phyloP scores from a whole-genome alignment of 331 rosid genomes.

The Pyracantha coccinea region DNA sequence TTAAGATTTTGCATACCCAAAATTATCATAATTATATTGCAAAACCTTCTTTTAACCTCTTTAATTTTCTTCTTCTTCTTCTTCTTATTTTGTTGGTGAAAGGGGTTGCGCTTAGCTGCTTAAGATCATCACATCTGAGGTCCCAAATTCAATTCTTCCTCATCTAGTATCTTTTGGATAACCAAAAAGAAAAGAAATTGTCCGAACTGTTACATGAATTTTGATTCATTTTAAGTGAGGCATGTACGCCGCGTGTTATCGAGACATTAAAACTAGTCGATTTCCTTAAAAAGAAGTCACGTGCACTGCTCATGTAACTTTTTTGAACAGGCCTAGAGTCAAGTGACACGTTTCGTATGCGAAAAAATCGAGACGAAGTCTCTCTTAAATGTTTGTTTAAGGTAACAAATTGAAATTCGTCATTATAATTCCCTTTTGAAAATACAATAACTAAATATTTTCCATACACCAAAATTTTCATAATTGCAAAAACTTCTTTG shows the following conservation, averaged over 20 bases:
- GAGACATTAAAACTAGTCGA: not conserved
- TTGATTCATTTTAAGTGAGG: not conserved
- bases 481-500: not conserved
- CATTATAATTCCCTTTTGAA: not conserved
- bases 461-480: not conserved
- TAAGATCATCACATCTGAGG: too few relatives aligned
- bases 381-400: too few relatives aligned
- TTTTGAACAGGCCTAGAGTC: fast-evolving
- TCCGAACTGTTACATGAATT: not conserved
- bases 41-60: not conserved
- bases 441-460: too few relatives aligned
- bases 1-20: not conserved
- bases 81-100: too few relatives aligned
- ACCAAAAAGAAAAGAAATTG: not conserved
- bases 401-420: not conserved
- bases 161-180: not conserved
- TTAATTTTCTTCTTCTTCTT: not conserved
- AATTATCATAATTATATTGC: not conserved
- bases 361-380: not conserved
- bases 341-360: not conserved
- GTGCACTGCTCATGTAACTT: not conserved
- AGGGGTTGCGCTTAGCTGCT: too few relatives aligned
- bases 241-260: not conserved
- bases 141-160: not conserved
- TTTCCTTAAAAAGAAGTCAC: not conserved